Percentiles rank a stretch among this genome's conserved stretches.
Evolutionary conservation across 306 rosid species (phyloP).

Genomic region (Prunus salicina): DNA sequence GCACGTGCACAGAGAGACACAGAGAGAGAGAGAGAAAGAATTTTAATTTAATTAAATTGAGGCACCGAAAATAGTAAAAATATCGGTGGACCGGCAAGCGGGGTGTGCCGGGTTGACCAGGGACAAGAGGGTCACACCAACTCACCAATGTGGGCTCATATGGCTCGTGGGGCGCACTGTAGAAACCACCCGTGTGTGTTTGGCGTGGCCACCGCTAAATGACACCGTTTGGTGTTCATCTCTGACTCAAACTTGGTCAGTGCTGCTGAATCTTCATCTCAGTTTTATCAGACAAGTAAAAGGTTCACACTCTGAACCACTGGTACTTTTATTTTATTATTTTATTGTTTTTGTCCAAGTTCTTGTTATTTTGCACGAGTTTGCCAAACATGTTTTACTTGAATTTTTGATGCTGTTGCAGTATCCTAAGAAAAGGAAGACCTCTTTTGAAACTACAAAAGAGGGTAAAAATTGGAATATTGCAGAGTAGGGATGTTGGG

Average conservation of each 20-base stretch:
- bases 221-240: conserved; percentile 7
- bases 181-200: conserved; percentile 32
- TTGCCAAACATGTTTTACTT: not conserved
- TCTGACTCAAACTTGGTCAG: not conserved
- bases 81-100: not conserved
- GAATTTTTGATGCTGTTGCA: not conserved
- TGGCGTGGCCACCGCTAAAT: not conserved
- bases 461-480: not conserved
- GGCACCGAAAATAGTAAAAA: not conserved
- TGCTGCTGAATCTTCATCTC: not conserved
- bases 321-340: not conserved
- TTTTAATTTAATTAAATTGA: too few relatives aligned
- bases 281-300: not conserved
- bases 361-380: not conserved
- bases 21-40: not conserved
- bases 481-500: not conserved
- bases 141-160: conserved; percentile 1
- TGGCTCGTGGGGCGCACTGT: conserved; percentile 43
- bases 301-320: not conserved
- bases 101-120: conserved; percentile 80
- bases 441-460: not conserved
- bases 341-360: too few relatives aligned
- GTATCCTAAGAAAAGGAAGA: not conserved
- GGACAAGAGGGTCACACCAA: conserved; percentile 47
- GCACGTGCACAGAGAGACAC: conserved; percentile 15